These are phyloP conservation scores for Rhynchosporium secalis DNA, from an alignment of 2,329 filamentous ascomycete genomes.

Conservation along the genomic window DNA sequence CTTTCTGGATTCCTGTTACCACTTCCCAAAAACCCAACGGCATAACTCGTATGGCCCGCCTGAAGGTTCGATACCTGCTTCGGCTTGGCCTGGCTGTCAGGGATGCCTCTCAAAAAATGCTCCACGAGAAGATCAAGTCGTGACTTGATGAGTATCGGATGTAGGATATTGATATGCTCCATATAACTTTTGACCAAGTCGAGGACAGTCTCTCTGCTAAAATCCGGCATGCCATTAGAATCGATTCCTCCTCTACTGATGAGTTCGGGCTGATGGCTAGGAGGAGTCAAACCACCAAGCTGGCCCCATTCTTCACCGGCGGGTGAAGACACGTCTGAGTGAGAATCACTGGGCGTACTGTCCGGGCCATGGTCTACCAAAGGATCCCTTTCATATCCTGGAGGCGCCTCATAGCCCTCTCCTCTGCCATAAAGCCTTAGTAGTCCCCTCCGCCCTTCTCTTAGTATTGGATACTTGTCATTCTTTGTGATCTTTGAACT, in stretches of 20 bases:
- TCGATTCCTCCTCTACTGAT: conserved; percentile 34
- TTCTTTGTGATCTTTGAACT: conserved; percentile 51
- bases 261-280: conserved; percentile 28
- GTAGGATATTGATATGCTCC: conserved; percentile 63
- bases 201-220: conserved; percentile 52
- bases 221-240: conserved; percentile 54
- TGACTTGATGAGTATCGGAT: conserved; percentile 58
- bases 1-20: conserved; percentile 36
- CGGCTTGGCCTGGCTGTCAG: conserved; percentile 33
- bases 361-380: conserved; percentile 43
- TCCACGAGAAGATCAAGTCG: conserved; percentile 48
- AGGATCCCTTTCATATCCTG: conserved; percentile 42
- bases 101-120: conserved; percentile 37
- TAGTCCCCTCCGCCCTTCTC: conserved; percentile 72
- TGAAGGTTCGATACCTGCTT: conserved; percentile 31
- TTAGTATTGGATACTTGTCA: conserved; percentile 72
- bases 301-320: conserved; percentile 59
- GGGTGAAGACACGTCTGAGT: conserved; percentile 54
- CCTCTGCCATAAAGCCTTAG: conserved; percentile 77
- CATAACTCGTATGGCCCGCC: conserved; percentile 17
- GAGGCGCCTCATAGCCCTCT: conserved; percentile 65
- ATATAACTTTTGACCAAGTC: conserved; percentile 58
- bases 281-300: conserved; percentile 46
- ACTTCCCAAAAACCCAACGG: conserved; percentile 28
- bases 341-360: conserved; percentile 48